Base-by-base conservation (phyloP, 495 filamentous ascomycete genomes). In the Bacidia gigantensis region DNA sequence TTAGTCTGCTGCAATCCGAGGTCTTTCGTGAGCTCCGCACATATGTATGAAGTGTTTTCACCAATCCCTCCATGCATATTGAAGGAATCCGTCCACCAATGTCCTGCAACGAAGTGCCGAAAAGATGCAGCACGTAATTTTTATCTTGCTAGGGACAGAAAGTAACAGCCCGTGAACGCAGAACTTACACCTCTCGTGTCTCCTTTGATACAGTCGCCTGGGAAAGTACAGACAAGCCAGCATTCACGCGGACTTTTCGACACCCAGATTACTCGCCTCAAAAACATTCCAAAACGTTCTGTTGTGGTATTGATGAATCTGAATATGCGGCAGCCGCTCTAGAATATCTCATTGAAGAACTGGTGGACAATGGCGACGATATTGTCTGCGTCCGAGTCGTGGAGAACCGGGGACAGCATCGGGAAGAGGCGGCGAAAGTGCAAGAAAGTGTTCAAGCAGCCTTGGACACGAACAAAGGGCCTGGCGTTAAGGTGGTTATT, bases 281-380 rank as follows among this genome's bases (percentile, higher is more conserved):
- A 49, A 79, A 86, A 40, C 77, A 87, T 32, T 93, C 88, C 10
- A 79, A 90, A 39, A 96, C 89, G 1, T 96, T 96, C 63, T 78
- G 97, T 59, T 90, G 89, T 49, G 92, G 92, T 1, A 87, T 88
- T 26, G 92, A 98, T 65, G 84, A 93, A 62, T 92, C 97, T 59
- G 81, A 87, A 52, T 97, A 97, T 67, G 95, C 90, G 18, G 89
- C 96, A 46, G 93, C 87, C 69, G 92, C 92, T 9, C 73, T 98
- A 11, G 81, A 93, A 63, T 98, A 89, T 88, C 75, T 96, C 45
- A 77, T 98, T 24, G 87, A 93, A 61, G 89, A 95, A 62, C 72
- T 97, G 56, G 89, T 96, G 20, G 90, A 96, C 60, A 92, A 97
- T 65, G 92, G 93, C 11, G 92, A 98, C 62, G 87, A 97, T 67